Evolutionary conservation across 345 rosid species (phyloP), one percentile per base, ranked within the genome.

Genomic region (Boechera retrofracta): DNA sequence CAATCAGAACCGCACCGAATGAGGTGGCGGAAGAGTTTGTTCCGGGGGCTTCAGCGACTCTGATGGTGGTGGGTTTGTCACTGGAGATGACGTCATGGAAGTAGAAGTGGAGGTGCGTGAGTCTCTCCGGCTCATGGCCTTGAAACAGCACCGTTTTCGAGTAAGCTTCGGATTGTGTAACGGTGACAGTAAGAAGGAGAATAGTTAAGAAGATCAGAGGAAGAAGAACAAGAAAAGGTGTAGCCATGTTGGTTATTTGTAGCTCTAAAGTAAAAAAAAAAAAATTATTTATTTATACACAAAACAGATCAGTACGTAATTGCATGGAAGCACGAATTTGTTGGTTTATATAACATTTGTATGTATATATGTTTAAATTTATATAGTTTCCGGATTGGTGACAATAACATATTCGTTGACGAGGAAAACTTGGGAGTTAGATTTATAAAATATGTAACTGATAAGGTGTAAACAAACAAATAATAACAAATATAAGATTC

Each of bases 1-100:
- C 85, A 75, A 89, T 70, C 67, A 70, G 61, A 66, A 83, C 73
- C 32, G 71, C 55, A 36, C 91, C 91, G 60, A 89, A 89, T 3
- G 53, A 7, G 11, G 76, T 63, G 3, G 10, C 15, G 5, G 86
- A 75, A 7, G 66, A 28, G 73, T 83, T 81, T 42, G 85, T 72
- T 21, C 7, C 26, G 16, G 79, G 28, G n/a, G 87, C 72, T 44
- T 64, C 44, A 26, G 86, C 81, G 24, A 86, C 83, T 15, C 42
- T 72, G 53, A 82, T 21, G 42, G 85, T 85, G 9, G 84, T 86
- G 31, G 86, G 77, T 76, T 83, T 84, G 29, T 59, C 63, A 28
- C 88, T 85, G 47, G 81, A 45, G 28, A 80, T 58, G 10, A 76
- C 73, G 73, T 89, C 94, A 49, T 89, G 94, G 86, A 86, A 86